Base-by-base conservation (phyloP, 495 filamentous ascomycete species). In the Penicillium samsonianum region DNA sequence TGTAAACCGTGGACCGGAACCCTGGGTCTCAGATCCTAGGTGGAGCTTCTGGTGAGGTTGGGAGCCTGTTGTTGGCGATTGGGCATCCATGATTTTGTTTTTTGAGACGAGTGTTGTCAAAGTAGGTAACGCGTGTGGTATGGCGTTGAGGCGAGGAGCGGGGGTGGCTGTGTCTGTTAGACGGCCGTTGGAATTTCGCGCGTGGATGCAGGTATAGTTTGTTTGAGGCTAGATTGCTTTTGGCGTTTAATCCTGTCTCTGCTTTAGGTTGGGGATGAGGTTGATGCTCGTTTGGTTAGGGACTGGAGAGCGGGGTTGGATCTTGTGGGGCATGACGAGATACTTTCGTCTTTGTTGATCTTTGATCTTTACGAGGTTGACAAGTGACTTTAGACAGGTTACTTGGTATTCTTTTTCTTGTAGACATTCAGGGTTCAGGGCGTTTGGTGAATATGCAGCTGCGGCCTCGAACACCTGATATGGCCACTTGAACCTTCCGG, bases 11-110 rank as follows among this genome's bases (percentile, higher is more conserved):
- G 42, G 28, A 25, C 30, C 31, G 30, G 46, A 22, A 30, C 17
- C 28, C 12, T 23, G 22, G 11, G n/a, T 51, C 23, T 49, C 54
- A 8, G 53, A 28, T 40, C 58, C 41, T 42, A 53, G 46, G 50
- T 62, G 53, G 55, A 50, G 37, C 7, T 61, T 57, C 16, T 50
- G 33, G 56, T 50, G 31, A 28, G 61, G 48, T 16, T 44, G 58
- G 35, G 64, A 38, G 26, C 46, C 56, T 31, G 58, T 50, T 26
- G 58, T 50, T 46, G 71, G 60, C 58, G 59, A 55, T 53, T 69
- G 68, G 65, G 67, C 64, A 61, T 62, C 64, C 72, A 75, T 74
- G 25, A 49, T 61, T 42, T 49, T 22, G 31, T 20, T 22, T 50
- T 59, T 12, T 16, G 33, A 1, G n/a, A n/a, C n/a, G 31, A 16